Evolutionary conservation across 805 yeast genomes (phyloP).

Genomic region (Metschnikowia colocasiae): DNA sequence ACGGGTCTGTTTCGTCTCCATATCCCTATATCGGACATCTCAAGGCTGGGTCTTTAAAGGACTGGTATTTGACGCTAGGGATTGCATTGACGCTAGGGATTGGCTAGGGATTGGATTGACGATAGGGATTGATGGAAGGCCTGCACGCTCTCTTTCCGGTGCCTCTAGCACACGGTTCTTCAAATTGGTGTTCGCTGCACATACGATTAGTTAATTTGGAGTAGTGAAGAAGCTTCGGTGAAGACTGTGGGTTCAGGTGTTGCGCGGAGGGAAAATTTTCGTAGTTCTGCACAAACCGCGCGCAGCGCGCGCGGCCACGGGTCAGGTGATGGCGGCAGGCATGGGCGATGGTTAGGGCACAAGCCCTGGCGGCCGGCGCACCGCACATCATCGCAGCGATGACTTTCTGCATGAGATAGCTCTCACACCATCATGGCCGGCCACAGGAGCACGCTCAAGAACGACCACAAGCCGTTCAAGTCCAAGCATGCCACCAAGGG

Average conservation of each 20-base stretch:
- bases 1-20: no score
- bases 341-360: conserved; percentile 7
- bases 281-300: conserved; percentile 8
- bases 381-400: conserved; percentile 5
- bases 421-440: conserved; percentile 50
- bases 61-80: no score
- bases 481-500: conserved; percentile 89
- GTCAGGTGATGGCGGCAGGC: neutral
- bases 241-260: neutral
- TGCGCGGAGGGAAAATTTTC: conserved; percentile 16
- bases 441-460: conserved; percentile 81
- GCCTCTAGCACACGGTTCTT: neutral
- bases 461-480: conserved; percentile 86
- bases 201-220: conserved; percentile 11
- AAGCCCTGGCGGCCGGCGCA: conserved; percentile 10
- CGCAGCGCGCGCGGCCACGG: neutral
- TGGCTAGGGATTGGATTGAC: no score
- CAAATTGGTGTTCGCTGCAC: conserved; percentile 2
- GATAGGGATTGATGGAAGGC: no score
- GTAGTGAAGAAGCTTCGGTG: conserved; percentile 7
- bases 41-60: no score
- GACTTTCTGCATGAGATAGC: neutral
- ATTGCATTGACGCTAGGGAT: no score
- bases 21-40: no score
- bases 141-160: no score